Conservation (phyloP, 2,329 filamentous ascomycete species). For the Coniella vitis region DNA sequence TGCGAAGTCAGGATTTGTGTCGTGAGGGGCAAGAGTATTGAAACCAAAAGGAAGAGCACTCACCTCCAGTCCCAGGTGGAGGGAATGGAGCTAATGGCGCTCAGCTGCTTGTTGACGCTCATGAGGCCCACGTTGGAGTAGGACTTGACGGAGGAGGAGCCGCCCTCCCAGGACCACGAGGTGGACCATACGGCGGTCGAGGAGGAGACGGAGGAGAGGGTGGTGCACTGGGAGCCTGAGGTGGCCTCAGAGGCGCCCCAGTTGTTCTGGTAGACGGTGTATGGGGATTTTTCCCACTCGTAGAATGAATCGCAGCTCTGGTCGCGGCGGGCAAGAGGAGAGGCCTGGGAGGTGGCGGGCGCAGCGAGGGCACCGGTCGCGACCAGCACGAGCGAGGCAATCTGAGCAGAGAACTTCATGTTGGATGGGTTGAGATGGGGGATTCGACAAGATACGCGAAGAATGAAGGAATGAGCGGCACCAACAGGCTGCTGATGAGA, state of each 20-base stretch:
- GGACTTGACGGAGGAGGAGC: conserved; percentile 35
- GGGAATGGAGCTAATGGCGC: conserved; percentile 28
- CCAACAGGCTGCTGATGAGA: not conserved
- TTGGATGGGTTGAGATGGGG: not conserved
- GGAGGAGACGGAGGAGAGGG: conserved; percentile 28
- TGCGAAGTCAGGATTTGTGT: not conserved
- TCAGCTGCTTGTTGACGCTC: conserved; percentile 26
- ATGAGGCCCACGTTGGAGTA: conserved; percentile 36
- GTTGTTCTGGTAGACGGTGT: conserved; percentile 47
- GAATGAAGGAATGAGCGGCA: not conserved
- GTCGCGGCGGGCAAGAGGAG: conserved; percentile 28
- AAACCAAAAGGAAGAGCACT: conserved; percentile 14
- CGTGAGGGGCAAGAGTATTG: not conserved
- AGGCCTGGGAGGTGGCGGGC: conserved; percentile 20
- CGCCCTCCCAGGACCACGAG: conserved; percentile 36
- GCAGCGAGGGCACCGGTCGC: conserved; percentile 22
- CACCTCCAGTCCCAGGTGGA: conserved; percentile 34
- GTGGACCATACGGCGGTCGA: conserved; percentile 35
- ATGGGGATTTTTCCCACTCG: conserved; percentile 29
- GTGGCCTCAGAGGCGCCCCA: conserved; percentile 35
- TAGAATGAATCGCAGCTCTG: conserved; percentile 34
- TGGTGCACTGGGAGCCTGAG: conserved; percentile 36
- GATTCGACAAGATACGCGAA: not conserved
- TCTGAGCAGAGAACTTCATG: conserved; percentile 13
- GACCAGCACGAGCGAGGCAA: conserved; percentile 25